Percentiles rank a stretch among this genome's conserved stretches.
phyloP scores from a whole-genome alignment of 2,329 filamentous ascomycete species.

The Phoma sp. region DNA sequence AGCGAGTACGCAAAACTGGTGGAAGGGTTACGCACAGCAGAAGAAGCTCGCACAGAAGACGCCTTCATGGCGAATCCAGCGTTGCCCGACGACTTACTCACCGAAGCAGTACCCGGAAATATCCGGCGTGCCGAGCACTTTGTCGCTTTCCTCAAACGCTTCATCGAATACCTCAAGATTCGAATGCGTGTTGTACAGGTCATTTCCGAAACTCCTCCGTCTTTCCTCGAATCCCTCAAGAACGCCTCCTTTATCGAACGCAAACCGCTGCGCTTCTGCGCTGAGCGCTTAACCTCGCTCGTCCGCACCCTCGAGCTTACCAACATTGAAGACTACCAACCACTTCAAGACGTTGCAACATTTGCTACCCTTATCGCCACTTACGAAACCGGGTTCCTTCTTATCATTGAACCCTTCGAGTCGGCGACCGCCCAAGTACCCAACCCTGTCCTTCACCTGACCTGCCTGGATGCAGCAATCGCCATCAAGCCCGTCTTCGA shows the following conservation, averaged over 20 bases:
- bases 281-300: slow-evolving; percentile 90
- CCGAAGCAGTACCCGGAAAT: slow-evolving; percentile 95
- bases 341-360: slow-evolving; percentile 94
- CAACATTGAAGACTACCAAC: slow-evolving; percentile 97
- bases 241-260: slow-evolving; percentile 98
- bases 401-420: slow-evolving; percentile 97
- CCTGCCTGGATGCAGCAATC: slow-evolving; percentile 95
- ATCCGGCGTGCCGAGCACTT: slow-evolving; percentile 97
- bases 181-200: slow-evolving; percentile 98
- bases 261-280: slow-evolving; percentile 93
- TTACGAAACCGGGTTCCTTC: slow-evolving; percentile 93
- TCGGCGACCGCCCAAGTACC: slow-evolving; percentile 94
- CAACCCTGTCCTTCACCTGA: slow-evolving; percentile 96
- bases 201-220: slow-evolving; percentile 94
- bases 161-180: slow-evolving; percentile 97
- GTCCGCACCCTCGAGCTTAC: slow-evolving; percentile 94
- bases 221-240: slow-evolving; percentile 89
- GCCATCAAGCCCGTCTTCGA: slow-evolving; percentile 98
- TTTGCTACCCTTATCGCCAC: slow-evolving; percentile 96
- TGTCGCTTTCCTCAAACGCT: slow-evolving; percentile 90
- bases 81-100: slow-evolving; percentile 89
- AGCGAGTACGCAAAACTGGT: slow-evolving; percentile 96
- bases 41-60: slow-evolving; percentile 90
- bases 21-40: slow-evolving; percentile 85
- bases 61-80: slow-evolving; percentile 97